Evolutionary conservation across 1,139 yeast species (phyloP), one percentile per base, ranked within the genome.

Genomic region (Hemisphaericaspora xylanilytica): DNA sequence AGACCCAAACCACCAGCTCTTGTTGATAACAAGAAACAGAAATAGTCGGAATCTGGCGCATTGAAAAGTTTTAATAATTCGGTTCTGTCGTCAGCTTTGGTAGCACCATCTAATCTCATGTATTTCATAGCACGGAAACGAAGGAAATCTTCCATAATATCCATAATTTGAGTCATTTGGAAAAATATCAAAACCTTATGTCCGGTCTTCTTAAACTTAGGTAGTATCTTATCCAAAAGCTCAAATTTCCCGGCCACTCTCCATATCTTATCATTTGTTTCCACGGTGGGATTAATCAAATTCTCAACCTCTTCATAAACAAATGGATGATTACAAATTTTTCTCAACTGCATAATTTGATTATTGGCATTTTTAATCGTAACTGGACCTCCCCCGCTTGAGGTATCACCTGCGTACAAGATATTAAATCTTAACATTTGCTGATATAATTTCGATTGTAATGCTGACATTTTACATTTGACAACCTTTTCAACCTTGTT

Each of bases 311-410:
- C 97, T 57, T 87, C 96, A 62, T 88, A 92, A 12, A 92, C 97
- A 67, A 85, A 92, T 1, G 98, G 98, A 69, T 92, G 98, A 59
- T 92, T 92, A 69, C 97, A 92, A 51, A 92, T 89, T 62, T 92
- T 92, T 54, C 96, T 79, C 63, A 92, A 73, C 64, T 92, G 98
- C 98, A 92, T 92, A 41, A 92, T 80, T 57, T 89, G 89, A 56
- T 89, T 88, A 58, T 89, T 88, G 52, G 88, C 81, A 42, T 95
- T 90, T 67, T 90, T 87, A 44, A 90, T 76, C 21, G 84, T 81
- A 10, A 75, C 67, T 37, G 73, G 72, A 40, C 75, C 67, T 33
- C 52, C 55, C 46, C 73, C 63, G 35, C 67, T 67, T 32, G 55
- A 55, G 5, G 67, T 66, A 46, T 77, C 81, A 42, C 83, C 82